Conservation (phyloP, 305 asterid genomes). For the Withania somnifera region DNA sequence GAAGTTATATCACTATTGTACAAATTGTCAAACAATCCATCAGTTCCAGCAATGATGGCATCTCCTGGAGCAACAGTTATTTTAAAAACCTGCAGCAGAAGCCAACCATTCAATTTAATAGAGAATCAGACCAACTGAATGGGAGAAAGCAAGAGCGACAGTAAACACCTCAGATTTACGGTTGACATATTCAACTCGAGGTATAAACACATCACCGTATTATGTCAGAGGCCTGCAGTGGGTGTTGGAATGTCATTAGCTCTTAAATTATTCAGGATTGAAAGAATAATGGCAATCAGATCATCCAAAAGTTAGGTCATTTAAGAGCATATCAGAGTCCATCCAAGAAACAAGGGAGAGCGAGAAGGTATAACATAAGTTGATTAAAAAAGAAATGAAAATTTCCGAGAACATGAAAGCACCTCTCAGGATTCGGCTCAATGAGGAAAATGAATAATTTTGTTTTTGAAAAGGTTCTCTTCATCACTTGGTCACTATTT, state of each 20-base stretch:
- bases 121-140: neutral
- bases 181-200: neutral
- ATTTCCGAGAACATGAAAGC: neutral
- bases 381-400: neutral
- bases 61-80: constrained; percentile 91
- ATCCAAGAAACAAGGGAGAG: neutral
- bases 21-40: constrained; percentile 92
- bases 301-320: neutral
- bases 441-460: neutral
- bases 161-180: neutral
- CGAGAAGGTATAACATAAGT: neutral
- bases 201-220: neutral
- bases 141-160: neutral
- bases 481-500: neutral
- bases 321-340: neutral
- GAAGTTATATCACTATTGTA: constrained; percentile 75
- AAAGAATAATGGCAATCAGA: neutral
- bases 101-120: neutral
- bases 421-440: neutral
- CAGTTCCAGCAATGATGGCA: constrained; percentile 88
- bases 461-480: neutral
- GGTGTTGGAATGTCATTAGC: neutral
- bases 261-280: neutral
- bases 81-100: constrained; percentile 56
- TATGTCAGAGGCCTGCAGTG: neutral